Conservation (phyloP, 305 asterid species). For the Galium porrigens region DNA sequence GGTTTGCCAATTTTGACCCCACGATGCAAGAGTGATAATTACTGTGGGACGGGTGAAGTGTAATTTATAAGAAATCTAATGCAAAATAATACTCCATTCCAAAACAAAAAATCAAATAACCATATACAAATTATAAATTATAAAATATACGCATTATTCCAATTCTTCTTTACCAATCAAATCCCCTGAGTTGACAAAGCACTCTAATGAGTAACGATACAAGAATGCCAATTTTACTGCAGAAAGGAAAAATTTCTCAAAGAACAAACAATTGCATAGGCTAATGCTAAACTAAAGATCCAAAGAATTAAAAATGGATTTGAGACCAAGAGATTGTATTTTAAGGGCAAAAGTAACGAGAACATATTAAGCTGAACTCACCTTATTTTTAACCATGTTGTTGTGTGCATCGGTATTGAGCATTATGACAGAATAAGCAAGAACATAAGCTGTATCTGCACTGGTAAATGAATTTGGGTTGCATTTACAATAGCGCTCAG, state of each 20-base stretch:
- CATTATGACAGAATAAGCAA: conserved; percentile 95
- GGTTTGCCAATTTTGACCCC: background rate
- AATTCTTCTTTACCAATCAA: too few species aligned
- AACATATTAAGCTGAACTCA: conserved; percentile 17
- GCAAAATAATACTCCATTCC: background rate
- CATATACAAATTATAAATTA: background rate
- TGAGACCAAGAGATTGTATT: background rate
- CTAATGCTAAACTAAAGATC: background rate
- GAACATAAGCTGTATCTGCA: conserved; percentile 95
- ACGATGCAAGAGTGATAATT: background rate
- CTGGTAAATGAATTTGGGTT: conserved; percentile 76
- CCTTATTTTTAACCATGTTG: conserved; percentile 96
- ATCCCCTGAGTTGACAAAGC: background rate
- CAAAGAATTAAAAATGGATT: background rate
- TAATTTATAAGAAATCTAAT: too few species aligned
- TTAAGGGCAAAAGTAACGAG: background rate
- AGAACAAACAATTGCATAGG: background rate
- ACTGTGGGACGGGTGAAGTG: background rate
- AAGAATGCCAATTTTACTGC: background rate
- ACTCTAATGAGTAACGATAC: background rate
- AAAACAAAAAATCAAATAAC: background rate
- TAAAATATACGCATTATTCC: background rate
- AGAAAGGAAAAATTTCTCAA: background rate
- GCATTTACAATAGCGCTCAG: conserved; percentile 97
- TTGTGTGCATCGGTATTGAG: conserved; percentile 99